Percentiles rank a stretch among this genome's conserved stretches.
phyloP scores from a whole-genome alignment of 129 eudicot species.

The sunflower (Helianthus annuus) region HanXRQr2.0-SUNRISE NC_035433.2:5495641-5496140 shows the following conservation, averaged over 20 bases:
- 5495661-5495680: constrained; percentile 15
- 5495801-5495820: constrained; percentile 43
- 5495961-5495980: constrained; percentile 40
- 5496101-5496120: constrained; percentile 19
- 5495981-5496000: constrained; percentile 1
- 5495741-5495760: constrained; percentile 35
- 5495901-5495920: constrained; percentile 13
- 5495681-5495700: constrained; percentile 7
- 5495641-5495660: background rate
- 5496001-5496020: constrained; percentile 16
- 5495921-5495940: constrained; percentile 1
- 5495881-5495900: constrained; percentile 12
- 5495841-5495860: background rate
- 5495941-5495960: constrained; percentile 40
- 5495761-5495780: constrained; percentile 30
- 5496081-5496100: constrained; percentile 15
- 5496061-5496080: background rate
- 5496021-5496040: background rate
- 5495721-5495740: background rate
- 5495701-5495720: constrained; percentile 12
- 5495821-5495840: constrained; percentile 20
- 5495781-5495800: constrained; percentile 25
- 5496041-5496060: constrained; percentile 24
- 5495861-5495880: constrained; percentile 9
- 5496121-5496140: constrained; percentile 22